Evolutionary conservation across 2,329 filamentous ascomycete genomes (phyloP).

Genomic region (Lasiodiplodia theobromae): DNA sequence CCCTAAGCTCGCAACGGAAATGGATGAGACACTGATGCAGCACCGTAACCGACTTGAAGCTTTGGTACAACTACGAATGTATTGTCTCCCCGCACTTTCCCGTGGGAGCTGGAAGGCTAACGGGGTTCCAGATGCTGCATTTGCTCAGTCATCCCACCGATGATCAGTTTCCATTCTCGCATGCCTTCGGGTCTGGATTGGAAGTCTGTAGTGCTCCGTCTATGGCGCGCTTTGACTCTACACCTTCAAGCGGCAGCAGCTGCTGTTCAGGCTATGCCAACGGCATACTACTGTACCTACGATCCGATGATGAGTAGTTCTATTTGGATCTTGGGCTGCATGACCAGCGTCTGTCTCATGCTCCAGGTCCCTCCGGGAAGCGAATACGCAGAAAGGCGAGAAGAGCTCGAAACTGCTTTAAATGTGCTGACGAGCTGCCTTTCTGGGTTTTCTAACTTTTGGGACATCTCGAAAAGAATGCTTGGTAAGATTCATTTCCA

Average conservation of each 20-base stretch:
- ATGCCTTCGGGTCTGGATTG: no score
- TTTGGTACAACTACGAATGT: neutral
- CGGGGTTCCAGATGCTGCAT: neutral
- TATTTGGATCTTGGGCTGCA: neutral
- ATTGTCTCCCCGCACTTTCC: neutral
- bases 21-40: neutral
- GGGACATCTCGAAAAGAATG: no score
- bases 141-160: neutral
- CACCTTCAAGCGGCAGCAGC: neutral
- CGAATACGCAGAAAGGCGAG: no score
- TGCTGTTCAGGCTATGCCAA: neutral
- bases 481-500: no score
- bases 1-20: neutral
- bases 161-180: neutral
- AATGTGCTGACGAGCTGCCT: no score
- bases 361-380: no score
- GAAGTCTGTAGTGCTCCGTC: no score
- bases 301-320: constrained; percentile 1
- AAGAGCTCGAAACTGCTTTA: no score
- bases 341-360: neutral
- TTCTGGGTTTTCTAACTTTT: no score
- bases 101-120: neutral
- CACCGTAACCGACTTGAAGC: neutral
- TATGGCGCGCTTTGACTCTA: neutral
- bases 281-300: neutral